phyloP scores from a whole-genome alignment of 306 rosid species.

The Cucumis sativus region DNA sequence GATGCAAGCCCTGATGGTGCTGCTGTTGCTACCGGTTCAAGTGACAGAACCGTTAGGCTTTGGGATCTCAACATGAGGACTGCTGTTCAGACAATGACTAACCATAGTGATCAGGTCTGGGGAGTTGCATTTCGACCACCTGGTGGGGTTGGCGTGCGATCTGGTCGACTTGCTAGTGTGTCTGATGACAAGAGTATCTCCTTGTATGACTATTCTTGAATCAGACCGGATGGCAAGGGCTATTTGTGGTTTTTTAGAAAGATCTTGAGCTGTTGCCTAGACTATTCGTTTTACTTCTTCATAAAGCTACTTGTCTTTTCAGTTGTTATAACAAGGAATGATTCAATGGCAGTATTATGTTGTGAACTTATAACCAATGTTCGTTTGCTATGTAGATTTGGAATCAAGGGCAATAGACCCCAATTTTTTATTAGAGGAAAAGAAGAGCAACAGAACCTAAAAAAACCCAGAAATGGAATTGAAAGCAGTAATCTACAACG shows the following conservation, averaged over 20 bases:
- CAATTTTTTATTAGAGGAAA: neutral
- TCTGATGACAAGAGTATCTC: slow-evolving; percentile 94
- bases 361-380: neutral
- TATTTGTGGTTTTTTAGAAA: neutral
- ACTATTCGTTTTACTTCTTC: neutral
- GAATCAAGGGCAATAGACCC: neutral
- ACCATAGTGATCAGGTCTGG: slow-evolving; percentile 95
- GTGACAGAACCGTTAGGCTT: slow-evolving; percentile 85
- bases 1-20: slow-evolving; percentile 89
- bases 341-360: neutral
- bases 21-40: slow-evolving; percentile 87
- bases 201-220: slow-evolving; percentile 71
- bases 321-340: neutral
- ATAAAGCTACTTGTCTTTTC: neutral
- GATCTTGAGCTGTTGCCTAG: neutral
- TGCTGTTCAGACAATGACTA: slow-evolving; percentile 93
- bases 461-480: neutral
- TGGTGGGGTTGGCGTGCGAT: slow-evolving; percentile 41
- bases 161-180: slow-evolving; percentile 84
- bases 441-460: neutral
- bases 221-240: slow-evolving; percentile 1
- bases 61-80: slow-evolving; percentile 90
- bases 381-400: neutral
- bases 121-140: slow-evolving; percentile 88
- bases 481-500: neutral